Base-by-base conservation (phyloP, 805 yeast species). In the Candida ficus region DNA sequence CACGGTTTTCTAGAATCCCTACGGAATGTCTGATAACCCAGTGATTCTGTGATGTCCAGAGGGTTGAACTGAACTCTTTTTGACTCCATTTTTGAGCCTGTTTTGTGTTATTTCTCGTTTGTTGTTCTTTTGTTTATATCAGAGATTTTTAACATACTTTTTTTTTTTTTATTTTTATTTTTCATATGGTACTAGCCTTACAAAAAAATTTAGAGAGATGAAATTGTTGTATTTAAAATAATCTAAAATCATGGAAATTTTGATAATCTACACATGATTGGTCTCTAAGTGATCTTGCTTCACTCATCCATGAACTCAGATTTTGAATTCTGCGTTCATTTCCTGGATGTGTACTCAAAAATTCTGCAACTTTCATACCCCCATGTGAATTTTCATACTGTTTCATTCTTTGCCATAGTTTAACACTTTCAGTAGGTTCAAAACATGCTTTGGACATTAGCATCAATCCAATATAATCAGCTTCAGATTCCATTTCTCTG, bases 401-500 rank as follows among this genome's bases (percentile, higher is more conserved):
- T 17, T 75, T 61, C 96, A 91, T 90, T 41, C 96, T 71, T 39
- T 71, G 61, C 99, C 99, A 93, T 42, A 93, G 72, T 10, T 64
- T 65, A 1, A 83, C 76, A 0, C 96, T 83, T 49, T 80, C 87
- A 14, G 64, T 63, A 6, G 96, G 89, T 47, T 90, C 66, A 60
- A 72, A 93, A 58, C 99, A 93, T 35, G 95, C 95, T 44, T 79
- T 68, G 3, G 96, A 77, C 96, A 91, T 86, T 49, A 91, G 70
- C 79, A 88, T 83, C 45, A 93, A 66, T 0, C 99, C 99, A 23
- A 93, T 90, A 53, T 82, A 81, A 62, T 93, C 99, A 0, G 99
- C 98, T 60, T 93, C 99, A 1, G 88, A 74, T 62, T 93, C 99
- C 96, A 88, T 88, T 44, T 78, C 87, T 53, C 99, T 70, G 1